Evolutionary conservation across 306 rosid genomes (phyloP).

Genomic region (Quercus mongolica): DNA sequence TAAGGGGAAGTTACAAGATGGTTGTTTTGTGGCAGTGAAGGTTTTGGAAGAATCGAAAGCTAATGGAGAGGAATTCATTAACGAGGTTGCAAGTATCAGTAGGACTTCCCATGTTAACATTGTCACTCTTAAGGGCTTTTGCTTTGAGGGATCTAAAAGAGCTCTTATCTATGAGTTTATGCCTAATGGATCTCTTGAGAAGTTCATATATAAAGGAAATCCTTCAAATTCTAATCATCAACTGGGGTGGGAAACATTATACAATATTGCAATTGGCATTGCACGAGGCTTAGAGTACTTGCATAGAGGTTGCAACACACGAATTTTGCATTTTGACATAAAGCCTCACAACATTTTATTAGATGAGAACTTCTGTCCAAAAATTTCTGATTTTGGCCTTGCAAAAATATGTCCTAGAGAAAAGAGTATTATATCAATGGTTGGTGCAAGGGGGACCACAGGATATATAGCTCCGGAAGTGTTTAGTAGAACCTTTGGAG

Average conservation of each 20-base stretch:
- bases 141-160: no score
- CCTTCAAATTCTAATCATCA: no score
- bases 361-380: constrained; percentile 18
- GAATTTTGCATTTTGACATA: constrained; percentile 8
- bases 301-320: background rate
- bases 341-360: constrained; percentile 35
- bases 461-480: constrained; percentile 44
- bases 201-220: background rate
- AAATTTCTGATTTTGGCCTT: constrained; percentile 47
- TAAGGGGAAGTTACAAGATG: constrained; percentile 35
- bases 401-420: constrained; percentile 34
- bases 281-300: background rate
- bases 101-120: no score
- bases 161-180: constrained; percentile 11
- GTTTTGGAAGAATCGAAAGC: no score
- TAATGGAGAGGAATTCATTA: constrained; percentile 31
- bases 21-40: constrained; percentile 37
- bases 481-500: constrained; percentile 11
- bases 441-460: constrained; percentile 31
- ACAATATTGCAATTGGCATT: background rate
- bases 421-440: constrained; percentile 40
- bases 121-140: no score
- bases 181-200: background rate
- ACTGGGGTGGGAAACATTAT: background rate
- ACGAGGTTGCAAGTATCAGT: constrained; percentile 19